Base-by-base conservation (phyloP, 177 flowering plant genomes). In the Vitis hybrid region DNA sequence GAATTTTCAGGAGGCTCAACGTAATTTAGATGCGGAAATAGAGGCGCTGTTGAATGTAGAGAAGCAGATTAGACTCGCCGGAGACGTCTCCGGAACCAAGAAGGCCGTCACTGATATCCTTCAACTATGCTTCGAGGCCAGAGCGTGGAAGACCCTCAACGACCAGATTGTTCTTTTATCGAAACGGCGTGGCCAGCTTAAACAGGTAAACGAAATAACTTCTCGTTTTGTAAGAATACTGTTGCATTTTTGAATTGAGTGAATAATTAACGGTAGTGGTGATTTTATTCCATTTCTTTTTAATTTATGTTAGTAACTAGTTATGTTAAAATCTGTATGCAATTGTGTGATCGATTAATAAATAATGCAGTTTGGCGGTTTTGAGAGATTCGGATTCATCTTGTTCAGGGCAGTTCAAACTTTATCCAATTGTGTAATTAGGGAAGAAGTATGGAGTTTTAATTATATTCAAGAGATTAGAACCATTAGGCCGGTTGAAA, bases 101-200 rank as follows among this genome's bases (percentile, higher is more conserved):
- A 89, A 92, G 79, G 96, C 98, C 6, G 97, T 68, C 29, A 85
- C 83, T 12, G 93, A 87, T 10, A 92, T 92, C 62, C 78, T 94
- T 56, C 83, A 86, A 55, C 91, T 92, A 2, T 94, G 97, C 80
- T 89, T 79, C 61, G 82, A 89, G 49, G 94, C 93, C 33, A 79
- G 82, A 26, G 96, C 94, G 5, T 94, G 98, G 98, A 92, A 89
- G 66, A 80, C 89, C 10, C 88, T 92, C 8, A 94, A 92, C 64
- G 98, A 94, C 60, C 97, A 92, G 82, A 94, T 92, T 78, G 62
- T 89, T 65, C 77, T 90, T 33, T 71, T 94, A 61, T 94, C 97
- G 11, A 94, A 94, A 76, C 87, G 95, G 20, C 91, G 98, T 26
- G 98, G 97, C 39, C 98, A 94, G 75, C 88, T 92, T 26, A 94